Conservation (phyloP, 257 asterid genomes). For the Scutellaria baicalensis region DNA sequence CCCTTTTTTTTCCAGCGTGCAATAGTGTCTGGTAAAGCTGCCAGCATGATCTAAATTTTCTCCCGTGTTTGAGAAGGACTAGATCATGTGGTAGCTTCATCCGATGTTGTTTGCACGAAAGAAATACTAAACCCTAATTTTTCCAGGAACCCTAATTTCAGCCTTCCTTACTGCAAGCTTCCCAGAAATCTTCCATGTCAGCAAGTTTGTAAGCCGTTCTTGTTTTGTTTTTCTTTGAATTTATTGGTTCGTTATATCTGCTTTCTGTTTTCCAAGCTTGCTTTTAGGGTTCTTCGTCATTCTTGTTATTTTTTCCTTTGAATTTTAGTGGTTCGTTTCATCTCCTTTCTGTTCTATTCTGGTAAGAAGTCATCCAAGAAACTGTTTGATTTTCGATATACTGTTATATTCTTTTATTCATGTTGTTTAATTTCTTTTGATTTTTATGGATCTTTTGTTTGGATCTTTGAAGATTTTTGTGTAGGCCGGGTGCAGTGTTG, state of each 20-base stretch:
- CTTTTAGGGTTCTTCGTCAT: constrained; percentile 6
- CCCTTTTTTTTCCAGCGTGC: constrained; percentile 14
- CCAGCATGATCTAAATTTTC: constrained; percentile 75
- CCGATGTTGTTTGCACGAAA: constrained; percentile 36
- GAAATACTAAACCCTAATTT: neutral
- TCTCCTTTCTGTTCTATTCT: too few relatives aligned
- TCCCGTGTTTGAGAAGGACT: constrained; percentile 18
- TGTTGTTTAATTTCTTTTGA: too few relatives aligned
- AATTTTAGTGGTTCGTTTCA: too few relatives aligned
- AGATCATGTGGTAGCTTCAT: constrained; percentile 77
- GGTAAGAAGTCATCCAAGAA: too few relatives aligned
- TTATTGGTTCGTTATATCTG: neutral
- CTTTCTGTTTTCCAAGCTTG: neutral
- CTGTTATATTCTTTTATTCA: too few relatives aligned
- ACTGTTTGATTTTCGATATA: too few relatives aligned
- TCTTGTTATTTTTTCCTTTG: too few relatives aligned
- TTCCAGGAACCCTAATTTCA: neutral
- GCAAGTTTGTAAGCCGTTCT: neutral
- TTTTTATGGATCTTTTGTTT: too few relatives aligned
- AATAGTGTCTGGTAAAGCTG: constrained; percentile 63
- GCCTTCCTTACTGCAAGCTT: neutral
- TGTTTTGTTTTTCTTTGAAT: neutral
- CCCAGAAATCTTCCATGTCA: neutral
- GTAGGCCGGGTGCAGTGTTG: too few relatives aligned
- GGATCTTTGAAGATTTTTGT: too few relatives aligned